Base-by-base conservation (phyloP, 495 filamentous ascomycete species). In the Penicillium maclennaniae region DNA sequence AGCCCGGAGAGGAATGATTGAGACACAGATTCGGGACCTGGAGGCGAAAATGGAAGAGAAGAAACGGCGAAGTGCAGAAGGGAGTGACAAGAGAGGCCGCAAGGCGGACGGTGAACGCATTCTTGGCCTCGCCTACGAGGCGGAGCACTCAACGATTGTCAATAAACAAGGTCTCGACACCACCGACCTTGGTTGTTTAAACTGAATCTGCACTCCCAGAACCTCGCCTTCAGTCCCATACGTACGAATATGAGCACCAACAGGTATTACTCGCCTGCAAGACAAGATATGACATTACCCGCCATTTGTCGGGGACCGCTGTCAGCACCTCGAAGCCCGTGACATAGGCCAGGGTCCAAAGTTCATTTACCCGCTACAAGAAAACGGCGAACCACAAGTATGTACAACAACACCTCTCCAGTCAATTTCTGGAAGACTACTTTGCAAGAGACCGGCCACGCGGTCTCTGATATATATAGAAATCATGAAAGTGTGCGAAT, bases 1-100 rank as follows among this genome's bases (percentile, higher is more conserved):
- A 4, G 59, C 65, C 6, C 82, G 80, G 60, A 80, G 73, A 62
- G 62, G 66, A 12, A 74, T 73, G 36, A 60, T 87, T 36, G 80
- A 86, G 61, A 73, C 65, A 42, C 85, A 86, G 67, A 77, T 87
- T 25, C 68, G 63, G 3, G 71, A 80, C 38, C 28, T 84, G 34
- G 77, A 83, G 49, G 62, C 64, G 14, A 72, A 69, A 45, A 67
- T 77, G 43, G 63, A 70, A 45, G 69, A 70, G 44, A 70, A 69
- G 56, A 65, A 69, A 50, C 57, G 66, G 45, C 69, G 69, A 43
- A 59, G 53, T 17, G 31, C 65, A 28, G 57, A 51, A 15, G 53
- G 55, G 1, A 41, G 51, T 16, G 63, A 64, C 25, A 62, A 28
- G 56, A 53, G 7, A 53, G 51, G 12, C 49, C 59, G 2, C 58